A percentile compares a stretch with the other conserved stretches of the same genome.
Conservation (phyloP, 2,329 filamentous ascomycete species). For the Huntiella moniliformis region DNA sequence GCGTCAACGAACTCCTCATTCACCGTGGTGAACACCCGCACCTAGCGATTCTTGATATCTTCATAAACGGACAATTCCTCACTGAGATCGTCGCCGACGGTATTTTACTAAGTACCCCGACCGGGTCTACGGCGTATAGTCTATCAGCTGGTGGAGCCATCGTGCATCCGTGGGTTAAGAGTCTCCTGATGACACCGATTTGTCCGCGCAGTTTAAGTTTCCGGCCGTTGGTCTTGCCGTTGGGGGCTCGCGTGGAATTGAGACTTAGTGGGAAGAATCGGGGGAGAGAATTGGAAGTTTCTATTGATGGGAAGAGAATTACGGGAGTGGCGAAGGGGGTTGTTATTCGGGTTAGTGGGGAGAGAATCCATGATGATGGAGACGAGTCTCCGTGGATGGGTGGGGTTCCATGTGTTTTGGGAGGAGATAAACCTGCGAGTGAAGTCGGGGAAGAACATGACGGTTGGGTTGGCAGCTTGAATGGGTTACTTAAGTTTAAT, state of each 20-base stretch:
- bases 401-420: conserved; percentile 81
- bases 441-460: conserved; percentile 44
- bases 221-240: conserved; percentile 71
- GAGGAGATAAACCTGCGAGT: conserved; percentile 29
- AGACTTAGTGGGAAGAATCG: conserved; percentile 66
- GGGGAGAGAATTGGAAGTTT: conserved; percentile 57
- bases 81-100: conserved; percentile 92
- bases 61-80: conserved; percentile 70
- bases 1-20: conserved; percentile 89
- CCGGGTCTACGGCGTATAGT: conserved; percentile 87
- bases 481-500: conserved; percentile 89
- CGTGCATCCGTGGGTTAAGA: conserved; percentile 79
- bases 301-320: conserved; percentile 56
- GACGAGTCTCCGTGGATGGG: conserved; percentile 67
- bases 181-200: conserved; percentile 80
- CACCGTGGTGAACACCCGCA: conserved; percentile 83
- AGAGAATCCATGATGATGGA: conserved; percentile 60
- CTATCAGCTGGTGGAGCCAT: conserved; percentile 86
- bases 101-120: conserved; percentile 84
- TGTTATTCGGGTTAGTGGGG: conserved; percentile 78
- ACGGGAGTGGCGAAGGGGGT: conserved; percentile 52
- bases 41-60: conserved; percentile 80
- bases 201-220: conserved; percentile 86
- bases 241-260: conserved; percentile 67
- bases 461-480: conserved; percentile 90